A percentile compares a stretch with the other conserved stretches of the same genome.
These are phyloP conservation scores for Fusarium oxysporum DNA, from an alignment of 2,329 filamentous ascomycete species.

Conservation along the genomic window DNA sequence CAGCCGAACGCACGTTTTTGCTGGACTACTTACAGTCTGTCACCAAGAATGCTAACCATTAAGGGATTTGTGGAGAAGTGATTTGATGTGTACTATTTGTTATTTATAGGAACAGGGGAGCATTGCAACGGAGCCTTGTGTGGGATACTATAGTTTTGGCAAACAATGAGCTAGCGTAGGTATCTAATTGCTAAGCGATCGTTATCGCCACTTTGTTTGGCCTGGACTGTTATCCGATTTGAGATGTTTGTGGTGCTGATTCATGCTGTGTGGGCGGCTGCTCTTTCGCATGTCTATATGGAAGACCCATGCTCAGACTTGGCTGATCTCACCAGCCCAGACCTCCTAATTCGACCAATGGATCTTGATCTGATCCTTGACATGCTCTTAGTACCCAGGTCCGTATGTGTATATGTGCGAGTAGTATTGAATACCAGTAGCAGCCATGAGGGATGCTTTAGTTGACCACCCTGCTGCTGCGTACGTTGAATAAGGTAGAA, in stretches of 20 bases:
- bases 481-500: neutral
- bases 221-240: neutral
- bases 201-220: conserved; percentile 2
- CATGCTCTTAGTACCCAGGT: neutral
- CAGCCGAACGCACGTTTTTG: conserved; percentile 80
- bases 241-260: neutral
- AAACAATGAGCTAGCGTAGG: conserved; percentile 12
- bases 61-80: conserved; percentile 2
- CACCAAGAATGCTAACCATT: conserved; percentile 55
- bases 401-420: neutral
- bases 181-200: conserved; percentile 17
- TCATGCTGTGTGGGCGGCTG: neutral
- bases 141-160: conserved; percentile 19
- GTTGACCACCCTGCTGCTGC: neutral
- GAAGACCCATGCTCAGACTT: neutral
- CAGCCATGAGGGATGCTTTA: neutral
- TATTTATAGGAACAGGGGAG: conserved; percentile 31
- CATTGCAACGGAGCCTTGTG: conserved; percentile 37
- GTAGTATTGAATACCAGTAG: neutral
- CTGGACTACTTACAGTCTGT: conserved; percentile 77
- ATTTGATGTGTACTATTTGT: conserved; percentile 33
- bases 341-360: neutral
- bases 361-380: neutral
- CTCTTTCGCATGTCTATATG: neutral
- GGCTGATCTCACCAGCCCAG: no score